A percentile compares a stretch with the other conserved stretches of the same genome.
Evolutionary conservation across 2,329 filamentous ascomycete genomes (phyloP).

Genomic region (Botrytis medusae): DNA sequence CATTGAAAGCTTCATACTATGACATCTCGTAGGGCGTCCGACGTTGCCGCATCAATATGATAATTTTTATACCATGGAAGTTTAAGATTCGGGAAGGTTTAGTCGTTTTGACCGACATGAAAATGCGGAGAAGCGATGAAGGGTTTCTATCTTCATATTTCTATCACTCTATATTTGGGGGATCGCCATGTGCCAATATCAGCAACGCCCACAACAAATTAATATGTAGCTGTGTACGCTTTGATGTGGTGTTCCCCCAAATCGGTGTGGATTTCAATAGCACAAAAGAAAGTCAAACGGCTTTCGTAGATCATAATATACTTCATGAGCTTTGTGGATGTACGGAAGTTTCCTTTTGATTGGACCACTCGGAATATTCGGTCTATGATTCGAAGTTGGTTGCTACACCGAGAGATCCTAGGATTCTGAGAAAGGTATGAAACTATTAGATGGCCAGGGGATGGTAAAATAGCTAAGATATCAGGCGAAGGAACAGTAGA

Average conservation of each 20-base stretch:
- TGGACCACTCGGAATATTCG: neutral
- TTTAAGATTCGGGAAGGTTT: neutral
- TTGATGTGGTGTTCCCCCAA: slow-evolving; percentile 6
- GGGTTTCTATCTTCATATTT: neutral
- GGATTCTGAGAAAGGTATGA: neutral
- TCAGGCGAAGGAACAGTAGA: neutral
- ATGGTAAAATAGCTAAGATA: neutral
- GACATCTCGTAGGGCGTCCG: neutral
- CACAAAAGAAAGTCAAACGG: slow-evolving; percentile 14
- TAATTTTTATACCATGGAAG: neutral
- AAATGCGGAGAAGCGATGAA: neutral
- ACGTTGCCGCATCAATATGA: neutral
- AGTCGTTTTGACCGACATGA: neutral
- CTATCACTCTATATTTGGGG: neutral
- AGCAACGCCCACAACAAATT: neutral
- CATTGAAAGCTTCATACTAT: neutral
- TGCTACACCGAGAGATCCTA: neutral
- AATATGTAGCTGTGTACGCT: slow-evolving; percentile 9
- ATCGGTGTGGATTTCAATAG: slow-evolving; percentile 3
- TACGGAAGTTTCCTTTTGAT: neutral
- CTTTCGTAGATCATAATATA: slow-evolving; percentile 18
- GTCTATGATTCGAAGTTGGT: neutral
- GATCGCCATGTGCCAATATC: slow-evolving; percentile 4
- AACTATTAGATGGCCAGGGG: neutral
- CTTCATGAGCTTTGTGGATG: neutral